Percentiles rank a stretch among this genome's conserved stretches.
Evolutionary conservation across 225 moss, liverwort and hornwort species (phyloP).

Genomic region (Bryum argenteum): DNA sequence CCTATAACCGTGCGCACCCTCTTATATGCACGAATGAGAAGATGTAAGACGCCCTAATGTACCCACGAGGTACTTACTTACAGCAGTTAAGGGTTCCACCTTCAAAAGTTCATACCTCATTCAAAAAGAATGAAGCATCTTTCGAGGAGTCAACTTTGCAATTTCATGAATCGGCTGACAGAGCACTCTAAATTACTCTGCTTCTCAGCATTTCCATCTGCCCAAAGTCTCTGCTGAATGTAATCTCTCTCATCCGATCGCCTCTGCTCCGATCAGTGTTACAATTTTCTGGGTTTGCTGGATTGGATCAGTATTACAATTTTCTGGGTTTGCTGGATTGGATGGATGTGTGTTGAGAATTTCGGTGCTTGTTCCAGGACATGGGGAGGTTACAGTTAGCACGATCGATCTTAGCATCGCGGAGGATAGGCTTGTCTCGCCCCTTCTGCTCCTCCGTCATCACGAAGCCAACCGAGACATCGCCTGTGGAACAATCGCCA

Average conservation of each 20-base stretch:
- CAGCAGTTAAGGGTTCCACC: neutral
- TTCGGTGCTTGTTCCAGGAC: conserved; percentile 22
- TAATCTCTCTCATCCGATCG: neutral
- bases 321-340: conserved; percentile 1
- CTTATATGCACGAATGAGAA: too few species aligned
- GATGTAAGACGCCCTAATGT: too few species aligned
- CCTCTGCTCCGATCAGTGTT: neutral
- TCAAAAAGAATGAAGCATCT: too few species aligned
- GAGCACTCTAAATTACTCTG: neutral
- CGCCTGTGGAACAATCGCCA: conserved; percentile 23
- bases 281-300: neutral
- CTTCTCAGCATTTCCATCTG: neutral
- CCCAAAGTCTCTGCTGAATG: neutral
- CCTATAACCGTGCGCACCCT: too few species aligned
- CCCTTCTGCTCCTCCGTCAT: conserved; percentile 40
- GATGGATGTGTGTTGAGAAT: neutral
- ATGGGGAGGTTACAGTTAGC: conserved; percentile 41
- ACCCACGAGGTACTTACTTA: neutral
- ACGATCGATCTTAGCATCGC: conserved; percentile 33
- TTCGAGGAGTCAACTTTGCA: too few species aligned
- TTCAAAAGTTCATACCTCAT: too few species aligned
- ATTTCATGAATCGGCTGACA: too few species aligned
- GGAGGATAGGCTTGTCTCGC: conserved; percentile 28
- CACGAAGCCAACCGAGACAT: conserved; percentile 24
- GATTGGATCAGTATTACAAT: neutral